Percentiles rank a stretch among this genome's conserved stretches.
phyloP scores from a whole-genome alignment of 768 basidiomycete genomes.

The Calocybe cyanea region DNA sequence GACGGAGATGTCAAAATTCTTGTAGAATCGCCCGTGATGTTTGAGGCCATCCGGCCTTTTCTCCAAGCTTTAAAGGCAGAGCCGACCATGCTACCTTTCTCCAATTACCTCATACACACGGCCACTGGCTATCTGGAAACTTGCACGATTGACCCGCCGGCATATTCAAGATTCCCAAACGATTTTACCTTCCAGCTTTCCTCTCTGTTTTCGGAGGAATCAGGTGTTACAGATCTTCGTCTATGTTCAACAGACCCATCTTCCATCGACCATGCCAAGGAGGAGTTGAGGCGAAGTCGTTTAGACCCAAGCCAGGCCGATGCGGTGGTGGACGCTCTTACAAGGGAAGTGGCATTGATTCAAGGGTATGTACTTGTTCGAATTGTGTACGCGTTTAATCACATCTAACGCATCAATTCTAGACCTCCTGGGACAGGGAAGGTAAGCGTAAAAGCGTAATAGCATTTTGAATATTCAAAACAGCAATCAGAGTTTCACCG shows the following conservation, averaged over 20 bases:
- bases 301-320: slow-evolving; percentile 72
- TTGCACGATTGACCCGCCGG: slow-evolving; percentile 44
- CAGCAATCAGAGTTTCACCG: slow-evolving; percentile 69
- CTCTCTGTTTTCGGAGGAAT: slow-evolving; percentile 44
- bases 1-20: slow-evolving; percentile 32
- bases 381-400: no score
- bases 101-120: slow-evolving; percentile 47
- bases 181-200: slow-evolving; percentile 57
- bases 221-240: slow-evolving; percentile 34
- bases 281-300: slow-evolving; percentile 45
- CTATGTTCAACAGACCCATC: slow-evolving; percentile 36
- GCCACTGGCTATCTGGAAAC: slow-evolving; percentile 29
- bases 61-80: slow-evolving; percentile 56
- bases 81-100: slow-evolving; percentile 56
- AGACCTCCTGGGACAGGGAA: slow-evolving; percentile 82
- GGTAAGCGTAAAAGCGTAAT: slow-evolving; percentile 40
- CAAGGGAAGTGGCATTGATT: slow-evolving; percentile 59
- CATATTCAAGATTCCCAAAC: slow-evolving; percentile 47
- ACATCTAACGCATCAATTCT: slow-evolving; percentile 1
- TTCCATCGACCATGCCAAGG: slow-evolving; percentile 46
- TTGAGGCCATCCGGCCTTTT: slow-evolving; percentile 65
- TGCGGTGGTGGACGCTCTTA: slow-evolving; percentile 59
- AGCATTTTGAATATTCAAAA: slow-evolving; percentile 7
- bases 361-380: slow-evolving; percentile 51
- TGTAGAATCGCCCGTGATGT: slow-evolving; percentile 64